phyloP scores from a whole-genome alignment of 305 asterid genomes.

The Solanum hybrid region DNA sequence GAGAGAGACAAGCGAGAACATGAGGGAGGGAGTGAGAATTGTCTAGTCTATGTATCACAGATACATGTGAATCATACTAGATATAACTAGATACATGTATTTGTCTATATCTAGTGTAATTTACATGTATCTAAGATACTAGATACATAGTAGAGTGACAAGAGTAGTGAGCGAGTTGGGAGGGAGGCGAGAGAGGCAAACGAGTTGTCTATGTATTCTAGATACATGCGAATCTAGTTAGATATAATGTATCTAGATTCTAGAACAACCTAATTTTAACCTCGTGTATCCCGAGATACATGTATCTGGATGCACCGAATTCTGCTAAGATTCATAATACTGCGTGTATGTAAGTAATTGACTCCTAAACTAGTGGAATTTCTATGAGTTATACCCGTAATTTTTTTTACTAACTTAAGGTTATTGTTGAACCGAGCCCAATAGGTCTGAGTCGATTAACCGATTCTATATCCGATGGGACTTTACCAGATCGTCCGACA shows the following conservation, averaged over 20 bases:
- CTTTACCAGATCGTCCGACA: no score
- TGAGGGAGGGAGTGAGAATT: rapidly evolving
- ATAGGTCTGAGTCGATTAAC: no score
- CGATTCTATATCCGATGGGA: no score
- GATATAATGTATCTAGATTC: not conserved
- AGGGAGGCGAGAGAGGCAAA: not conserved
- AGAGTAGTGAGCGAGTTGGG: not conserved
- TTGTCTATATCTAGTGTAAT: no score
- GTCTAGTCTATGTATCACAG: not conserved
- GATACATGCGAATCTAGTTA: no score
- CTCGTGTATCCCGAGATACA: rapidly evolving
- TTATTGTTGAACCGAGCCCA: not conserved
- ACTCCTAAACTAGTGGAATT: no score
- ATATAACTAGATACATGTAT: no score
- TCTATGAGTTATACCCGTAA: not conserved
- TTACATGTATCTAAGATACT: not conserved
- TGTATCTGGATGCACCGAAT: not conserved
- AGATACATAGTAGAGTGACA: rapidly evolving
- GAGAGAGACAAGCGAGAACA: not conserved
- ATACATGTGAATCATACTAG: not conserved
- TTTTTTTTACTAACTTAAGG: not conserved
- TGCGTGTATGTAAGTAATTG: not conserved
- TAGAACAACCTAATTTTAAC: not conserved
- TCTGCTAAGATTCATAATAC: not conserved
- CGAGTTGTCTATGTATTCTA: not conserved